Evolutionary conservation across 2,329 filamentous ascomycete species (phyloP).

Genomic region (Zymoseptoria tritici): DNA sequence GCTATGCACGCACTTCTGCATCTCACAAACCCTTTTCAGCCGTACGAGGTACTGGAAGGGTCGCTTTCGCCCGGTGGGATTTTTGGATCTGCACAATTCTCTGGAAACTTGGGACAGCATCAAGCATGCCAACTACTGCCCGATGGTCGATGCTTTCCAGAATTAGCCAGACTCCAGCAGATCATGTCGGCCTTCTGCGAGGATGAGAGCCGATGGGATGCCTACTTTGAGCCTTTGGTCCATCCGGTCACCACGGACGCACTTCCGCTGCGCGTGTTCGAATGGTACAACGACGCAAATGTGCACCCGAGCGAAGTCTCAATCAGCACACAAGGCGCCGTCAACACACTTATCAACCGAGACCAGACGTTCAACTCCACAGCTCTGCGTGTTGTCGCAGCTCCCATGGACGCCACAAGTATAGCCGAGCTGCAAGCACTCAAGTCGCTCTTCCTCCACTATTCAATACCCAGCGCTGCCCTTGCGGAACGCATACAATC

Average conservation of each 20-base stretch:
- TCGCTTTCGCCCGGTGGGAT: neutral
- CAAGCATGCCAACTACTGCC: no score
- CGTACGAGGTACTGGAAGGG: neutral
- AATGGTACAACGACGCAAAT: constrained; percentile 1
- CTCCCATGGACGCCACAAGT: neutral
- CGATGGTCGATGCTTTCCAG: neutral
- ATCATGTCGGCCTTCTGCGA: constrained; percentile 7
- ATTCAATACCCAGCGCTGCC: neutral
- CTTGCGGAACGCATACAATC: constrained; percentile 1
- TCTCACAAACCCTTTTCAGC: neutral
- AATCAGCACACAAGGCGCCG: neutral
- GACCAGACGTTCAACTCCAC: neutral
- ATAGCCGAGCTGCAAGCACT: constrained; percentile 3
- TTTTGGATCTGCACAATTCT: neutral
- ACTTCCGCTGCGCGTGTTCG: neutral
- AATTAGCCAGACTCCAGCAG: neutral
- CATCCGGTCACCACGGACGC: neutral
- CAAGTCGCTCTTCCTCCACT: constrained; percentile 1
- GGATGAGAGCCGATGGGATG: constrained; percentile 3
- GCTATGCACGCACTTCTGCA: neutral
- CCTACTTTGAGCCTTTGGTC: constrained; percentile 2
- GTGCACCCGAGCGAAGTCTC: neutral
- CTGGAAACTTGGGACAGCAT: neutral
- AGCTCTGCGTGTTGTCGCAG: constrained; percentile 1
- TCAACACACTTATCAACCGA: neutral